A percentile compares a stretch with the other conserved stretches of the same genome.
phyloP scores from a whole-genome alignment of 2,329 filamentous ascomycete species.

The Colletotrichum sp. region DNA sequence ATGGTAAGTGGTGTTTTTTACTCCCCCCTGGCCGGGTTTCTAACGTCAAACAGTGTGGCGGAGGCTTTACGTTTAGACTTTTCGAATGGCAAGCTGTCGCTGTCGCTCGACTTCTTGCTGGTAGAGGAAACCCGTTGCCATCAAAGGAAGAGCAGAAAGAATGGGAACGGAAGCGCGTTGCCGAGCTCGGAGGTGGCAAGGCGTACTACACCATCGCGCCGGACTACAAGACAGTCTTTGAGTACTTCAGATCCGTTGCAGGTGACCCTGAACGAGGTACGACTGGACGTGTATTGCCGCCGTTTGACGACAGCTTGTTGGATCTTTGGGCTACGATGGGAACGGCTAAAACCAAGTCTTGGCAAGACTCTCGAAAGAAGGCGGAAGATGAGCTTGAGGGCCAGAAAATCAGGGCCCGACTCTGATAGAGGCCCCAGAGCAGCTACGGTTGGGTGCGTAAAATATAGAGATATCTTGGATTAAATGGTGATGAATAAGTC shows the following conservation, averaged over 20 bases:
- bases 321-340: conserved; percentile 36
- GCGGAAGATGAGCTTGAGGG: conserved; percentile 27
- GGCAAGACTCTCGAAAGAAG: conserved; percentile 30
- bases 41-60: conserved; percentile 30
- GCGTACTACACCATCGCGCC: conserved; percentile 36
- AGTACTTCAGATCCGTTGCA: conserved; percentile 42
- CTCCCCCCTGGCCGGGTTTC: background rate
- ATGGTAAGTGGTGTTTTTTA: conserved; percentile 31
- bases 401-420: background rate
- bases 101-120: conserved; percentile 37
- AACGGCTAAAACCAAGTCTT: conserved; percentile 30
- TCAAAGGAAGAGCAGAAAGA: conserved; percentile 30
- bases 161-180: conserved; percentile 36
- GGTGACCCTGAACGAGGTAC: conserved; percentile 43
- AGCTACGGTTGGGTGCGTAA: background rate
- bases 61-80: conserved; percentile 40
- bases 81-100: conserved; percentile 45
- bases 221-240: conserved; percentile 43
- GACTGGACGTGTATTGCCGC: conserved; percentile 43
- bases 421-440: background rate
- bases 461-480: background rate
- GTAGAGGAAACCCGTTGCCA: conserved; percentile 31
- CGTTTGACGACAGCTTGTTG: conserved; percentile 45
- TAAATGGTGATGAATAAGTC: background rate
- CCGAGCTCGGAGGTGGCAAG: conserved; percentile 33